These are phyloP conservation scores for Diplodia sapinea DNA, from an alignment of 2,329 filamentous ascomycete species.

Conservation along the genomic window DNA sequence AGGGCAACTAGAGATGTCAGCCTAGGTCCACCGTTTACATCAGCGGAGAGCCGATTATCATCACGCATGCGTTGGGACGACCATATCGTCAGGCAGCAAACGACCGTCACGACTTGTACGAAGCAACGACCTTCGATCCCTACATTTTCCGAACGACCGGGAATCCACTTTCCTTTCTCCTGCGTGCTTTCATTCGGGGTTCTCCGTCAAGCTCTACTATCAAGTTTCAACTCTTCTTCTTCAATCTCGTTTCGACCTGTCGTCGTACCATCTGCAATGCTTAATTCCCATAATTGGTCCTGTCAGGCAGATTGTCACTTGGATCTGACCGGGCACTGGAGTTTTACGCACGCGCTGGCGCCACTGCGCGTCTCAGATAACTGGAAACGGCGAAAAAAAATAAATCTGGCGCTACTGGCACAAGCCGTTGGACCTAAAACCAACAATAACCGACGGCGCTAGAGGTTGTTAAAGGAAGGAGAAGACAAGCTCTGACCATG, in stretches of 20 bases:
- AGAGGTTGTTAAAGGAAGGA: not conserved
- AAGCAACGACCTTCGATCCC: slow-evolving; percentile 1
- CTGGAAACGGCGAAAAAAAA: not conserved
- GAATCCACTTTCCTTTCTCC: not conserved
- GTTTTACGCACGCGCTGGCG: not conserved
- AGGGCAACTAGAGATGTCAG: not conserved
- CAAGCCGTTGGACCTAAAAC: not conserved
- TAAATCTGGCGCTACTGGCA: not conserved
- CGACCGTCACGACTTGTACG: slow-evolving; percentile 12
- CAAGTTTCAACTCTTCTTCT: not conserved
- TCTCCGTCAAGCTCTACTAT: not conserved
- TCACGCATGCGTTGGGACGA: not conserved
- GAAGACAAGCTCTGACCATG: not conserved
- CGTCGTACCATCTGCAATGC: not conserved
- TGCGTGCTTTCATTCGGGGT: not conserved
- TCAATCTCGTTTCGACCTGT: not conserved
- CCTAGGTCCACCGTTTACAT: slow-evolving; percentile 1
- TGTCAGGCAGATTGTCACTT: not conserved
- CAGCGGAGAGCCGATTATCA: slow-evolving; percentile 2
- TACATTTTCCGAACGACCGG: slow-evolving; percentile 1
- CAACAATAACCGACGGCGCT: not conserved
- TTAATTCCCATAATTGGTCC: slow-evolving; percentile 3
- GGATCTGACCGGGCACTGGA: not conserved
- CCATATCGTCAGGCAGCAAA: not conserved
- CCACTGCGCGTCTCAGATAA: not conserved